These are phyloP conservation scores for Geotrichum restrictum DNA, from an alignment of 1,139 yeast genomes.

Conservation along the genomic window DNA sequence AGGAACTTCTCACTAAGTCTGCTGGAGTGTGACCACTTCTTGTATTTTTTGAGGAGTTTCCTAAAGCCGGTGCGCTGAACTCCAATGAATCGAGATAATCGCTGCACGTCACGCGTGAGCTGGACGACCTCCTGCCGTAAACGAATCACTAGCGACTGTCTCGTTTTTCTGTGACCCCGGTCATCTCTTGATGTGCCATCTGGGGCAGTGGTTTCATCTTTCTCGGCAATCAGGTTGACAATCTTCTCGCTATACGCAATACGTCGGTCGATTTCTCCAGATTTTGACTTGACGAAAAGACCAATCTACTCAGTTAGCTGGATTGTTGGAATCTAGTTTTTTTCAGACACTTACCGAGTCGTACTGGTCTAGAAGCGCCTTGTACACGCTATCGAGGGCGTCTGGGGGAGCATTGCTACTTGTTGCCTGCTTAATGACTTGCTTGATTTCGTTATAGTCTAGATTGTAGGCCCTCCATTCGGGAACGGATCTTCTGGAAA, in stretches of 20 bases:
- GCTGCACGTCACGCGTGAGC: slow-evolving; percentile 59
- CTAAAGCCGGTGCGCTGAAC: slow-evolving; percentile 79
- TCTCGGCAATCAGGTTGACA: slow-evolving; percentile 36
- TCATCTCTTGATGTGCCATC: background rate
- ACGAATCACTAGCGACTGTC: slow-evolving; percentile 32
- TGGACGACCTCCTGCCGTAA: slow-evolving; percentile 41
- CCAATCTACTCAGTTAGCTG: slow-evolving; percentile 31
- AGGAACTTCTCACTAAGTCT: slow-evolving; percentile 36
- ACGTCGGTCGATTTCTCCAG: slow-evolving; percentile 54
- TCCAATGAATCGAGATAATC: slow-evolving; percentile 66
- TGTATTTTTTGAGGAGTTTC: slow-evolving; percentile 74
- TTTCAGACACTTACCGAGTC: slow-evolving; percentile 40
- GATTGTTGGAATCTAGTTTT: no score
- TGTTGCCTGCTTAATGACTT: slow-evolving; percentile 53
- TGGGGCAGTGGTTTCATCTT: slow-evolving; percentile 19
- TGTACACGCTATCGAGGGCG: slow-evolving; percentile 26
- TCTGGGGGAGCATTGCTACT: slow-evolving; percentile 30
- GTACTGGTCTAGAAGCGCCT: slow-evolving; percentile 48
- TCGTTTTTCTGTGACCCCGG: slow-evolving; percentile 22
- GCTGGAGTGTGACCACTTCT: slow-evolving; percentile 52
- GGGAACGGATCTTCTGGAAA: slow-evolving; percentile 70
- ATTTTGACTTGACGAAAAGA: slow-evolving; percentile 61
- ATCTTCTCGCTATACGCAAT: slow-evolving; percentile 42
- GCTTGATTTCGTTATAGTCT: slow-evolving; percentile 74
- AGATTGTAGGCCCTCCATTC: slow-evolving; percentile 85